phyloP scores from a whole-genome alignment of 768 basidiomycete genomes.

The Coprinopsis strossmayeri region DNA sequence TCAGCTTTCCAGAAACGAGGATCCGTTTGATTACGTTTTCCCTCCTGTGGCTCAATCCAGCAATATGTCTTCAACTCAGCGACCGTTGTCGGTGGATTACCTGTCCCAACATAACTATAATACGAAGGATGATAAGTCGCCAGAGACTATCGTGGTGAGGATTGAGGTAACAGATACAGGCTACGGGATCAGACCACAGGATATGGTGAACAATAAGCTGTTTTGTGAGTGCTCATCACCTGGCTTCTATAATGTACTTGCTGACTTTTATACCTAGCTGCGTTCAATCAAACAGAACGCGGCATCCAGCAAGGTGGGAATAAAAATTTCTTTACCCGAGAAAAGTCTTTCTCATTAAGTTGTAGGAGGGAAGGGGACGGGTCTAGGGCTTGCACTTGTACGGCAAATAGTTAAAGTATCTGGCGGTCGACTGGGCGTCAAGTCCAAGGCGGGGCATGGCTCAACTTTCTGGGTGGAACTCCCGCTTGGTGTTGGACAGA shows the following conservation, averaged over 20 bases:
- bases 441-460: conserved; percentile 57
- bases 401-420: conserved; percentile 73
- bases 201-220: conserved; percentile 65
- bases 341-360: neutral
- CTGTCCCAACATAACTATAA: conserved; percentile 44
- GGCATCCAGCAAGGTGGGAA: conserved; percentile 60
- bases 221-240: conserved; percentile 46
- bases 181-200: conserved; percentile 40
- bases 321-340: neutral
- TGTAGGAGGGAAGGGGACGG: conserved; percentile 59
- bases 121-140: conserved; percentile 30
- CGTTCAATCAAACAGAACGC: conserved; percentile 75
- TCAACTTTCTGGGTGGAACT: conserved; percentile 89
- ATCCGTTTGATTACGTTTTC: conserved; percentile 13
- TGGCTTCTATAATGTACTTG: neutral
- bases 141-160: conserved; percentile 70
- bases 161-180: conserved; percentile 81
- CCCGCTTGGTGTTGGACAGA: conserved; percentile 67
- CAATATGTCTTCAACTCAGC: neutral
- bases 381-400: conserved; percentile 70
- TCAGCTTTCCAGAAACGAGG: conserved; percentile 13
- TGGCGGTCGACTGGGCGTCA: conserved; percentile 69
- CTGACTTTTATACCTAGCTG: conserved; percentile 31
- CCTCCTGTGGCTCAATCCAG: conserved; percentile 9
- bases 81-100: conserved; percentile 29